Evolutionary conservation across 176 grass and related monocot genomes (phyloP), one percentile per base, ranked within the genome.

Genomic region (Eleusine coracana): DNA sequence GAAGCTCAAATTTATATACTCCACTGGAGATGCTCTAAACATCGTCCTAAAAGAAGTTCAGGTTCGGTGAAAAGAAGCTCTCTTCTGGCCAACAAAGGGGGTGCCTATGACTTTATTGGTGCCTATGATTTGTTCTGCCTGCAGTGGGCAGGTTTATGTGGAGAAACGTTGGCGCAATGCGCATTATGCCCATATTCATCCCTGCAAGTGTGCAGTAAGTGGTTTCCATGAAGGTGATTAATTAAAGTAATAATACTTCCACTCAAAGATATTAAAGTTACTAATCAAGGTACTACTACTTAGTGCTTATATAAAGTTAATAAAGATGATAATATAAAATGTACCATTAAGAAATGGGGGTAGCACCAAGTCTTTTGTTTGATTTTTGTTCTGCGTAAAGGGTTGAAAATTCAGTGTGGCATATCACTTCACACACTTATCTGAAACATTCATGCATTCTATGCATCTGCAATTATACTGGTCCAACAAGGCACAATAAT

Each of bases 151-250:
- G 48, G 17, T 49, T 68, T 88, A 91, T 81, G 85, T 81, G 76
- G 89, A 81, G 89, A 87, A 91, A 71, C 81, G 85, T 77, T 68
- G 81, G 66, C 67, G 89, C 80, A 84, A 65, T 59, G 25, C 48
- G 50, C 75, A 12, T 14, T 27, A 39, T 12, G 59, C 59, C 55
- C 59, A 28, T 29, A 63, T 29, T 4, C 60, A 63, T 63, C 41
- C 37, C 77, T 38, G 29, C 27, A 40, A 37, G 1, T 48, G 4
- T 46, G 39, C 8, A 41, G 1, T 1, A 11, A 69, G 28, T 50
- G 16, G 65, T 62, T 82, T 76, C 73, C 71, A 27, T 52, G 79
- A n/a, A 77, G 73, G 54, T 63, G 6, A 63, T 29, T 66, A 69
- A 77, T 13, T 27, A 14, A 9, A 38, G 52, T 65, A 71, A 64